phyloP scores from a whole-genome alignment of 331 rosid genomes.

The Ulmus americana region DNA sequence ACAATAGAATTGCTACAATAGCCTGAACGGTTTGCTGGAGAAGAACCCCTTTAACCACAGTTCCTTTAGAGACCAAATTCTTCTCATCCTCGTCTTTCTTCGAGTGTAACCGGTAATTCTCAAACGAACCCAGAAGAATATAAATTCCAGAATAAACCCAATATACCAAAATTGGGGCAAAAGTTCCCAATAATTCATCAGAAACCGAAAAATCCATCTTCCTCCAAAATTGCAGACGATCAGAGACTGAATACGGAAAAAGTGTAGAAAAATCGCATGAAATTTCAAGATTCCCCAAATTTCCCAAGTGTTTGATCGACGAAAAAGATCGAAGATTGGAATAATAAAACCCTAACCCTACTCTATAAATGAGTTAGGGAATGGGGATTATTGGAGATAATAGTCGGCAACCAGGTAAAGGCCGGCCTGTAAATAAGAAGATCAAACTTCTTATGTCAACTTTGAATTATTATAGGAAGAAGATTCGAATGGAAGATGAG shows the following conservation, averaged over 20 bases:
- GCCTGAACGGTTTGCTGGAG: constrained; percentile 83
- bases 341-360: constrained; percentile 10
- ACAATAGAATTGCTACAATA: constrained; percentile 66
- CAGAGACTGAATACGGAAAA: constrained; percentile 5
- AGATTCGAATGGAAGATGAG: not conserved
- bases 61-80: constrained; percentile 70
- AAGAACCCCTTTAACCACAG: constrained; percentile 82
- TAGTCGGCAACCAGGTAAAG: not conserved
- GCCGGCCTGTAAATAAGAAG: not conserved
- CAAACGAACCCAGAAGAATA: constrained; percentile 51
- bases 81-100: constrained; percentile 79
- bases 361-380: not conserved
- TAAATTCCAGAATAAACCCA: constrained; percentile 85
- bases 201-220: constrained; percentile 67
- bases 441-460: too few species aligned
- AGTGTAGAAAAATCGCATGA: constrained; percentile 8
- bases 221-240: constrained; percentile 13
- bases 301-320: not conserved
- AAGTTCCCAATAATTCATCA: constrained; percentile 80
- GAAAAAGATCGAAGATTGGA: not conserved
- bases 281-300: constrained; percentile 11
- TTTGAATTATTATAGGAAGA: not conserved
- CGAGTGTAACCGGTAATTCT: constrained; percentile 66
- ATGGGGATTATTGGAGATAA: not conserved
- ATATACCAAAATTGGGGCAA: constrained; percentile 69